Percentiles rank a stretch among this genome's conserved stretches.
Conservation (phyloP, 192 early-diverging fungal genomes). For the Geranomyces variabilis region DNA sequence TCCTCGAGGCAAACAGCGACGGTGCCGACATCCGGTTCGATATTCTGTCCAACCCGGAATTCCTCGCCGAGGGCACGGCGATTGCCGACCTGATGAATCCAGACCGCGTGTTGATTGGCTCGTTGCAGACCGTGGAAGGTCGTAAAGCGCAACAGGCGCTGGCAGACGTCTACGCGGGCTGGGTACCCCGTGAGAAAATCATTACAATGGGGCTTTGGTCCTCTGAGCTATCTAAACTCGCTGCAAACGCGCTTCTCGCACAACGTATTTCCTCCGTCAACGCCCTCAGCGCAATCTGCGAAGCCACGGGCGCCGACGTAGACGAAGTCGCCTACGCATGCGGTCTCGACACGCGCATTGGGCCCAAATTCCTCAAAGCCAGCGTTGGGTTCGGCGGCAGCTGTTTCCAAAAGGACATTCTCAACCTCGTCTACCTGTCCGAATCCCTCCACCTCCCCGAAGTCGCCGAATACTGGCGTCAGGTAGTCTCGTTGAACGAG, state of each 20-base stretch:
- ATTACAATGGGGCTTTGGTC: constrained; percentile 93
- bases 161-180: constrained; percentile 77
- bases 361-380: constrained; percentile 86
- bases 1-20: constrained; percentile 75
- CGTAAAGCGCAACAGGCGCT: constrained; percentile 76
- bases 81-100: constrained; percentile 80
- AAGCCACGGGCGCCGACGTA: constrained; percentile 88
- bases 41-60: constrained; percentile 94
- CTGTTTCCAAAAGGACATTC: constrained; percentile 95
- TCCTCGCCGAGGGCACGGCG: constrained; percentile 92
- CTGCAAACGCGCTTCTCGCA: constrained; percentile 90
- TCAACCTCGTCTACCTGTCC: constrained; percentile 87
- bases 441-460: constrained; percentile 82
- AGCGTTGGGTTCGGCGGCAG: constrained; percentile 93
- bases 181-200: constrained; percentile 83
- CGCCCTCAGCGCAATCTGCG: constrained; percentile 87
- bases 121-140: constrained; percentile 70
- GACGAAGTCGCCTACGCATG: constrained; percentile 90
- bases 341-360: constrained; percentile 83
- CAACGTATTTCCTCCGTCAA: constrained; percentile 94
- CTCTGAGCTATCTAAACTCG: constrained; percentile 92
- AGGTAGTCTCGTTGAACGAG: constrained; percentile 87
- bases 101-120: constrained; percentile 90
- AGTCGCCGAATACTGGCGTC: constrained; percentile 92
- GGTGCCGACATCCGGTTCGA: constrained; percentile 71